These are phyloP conservation scores for Biancaea sappan DNA, from an alignment of 306 rosid species.

Conservation along the genomic window DNA sequence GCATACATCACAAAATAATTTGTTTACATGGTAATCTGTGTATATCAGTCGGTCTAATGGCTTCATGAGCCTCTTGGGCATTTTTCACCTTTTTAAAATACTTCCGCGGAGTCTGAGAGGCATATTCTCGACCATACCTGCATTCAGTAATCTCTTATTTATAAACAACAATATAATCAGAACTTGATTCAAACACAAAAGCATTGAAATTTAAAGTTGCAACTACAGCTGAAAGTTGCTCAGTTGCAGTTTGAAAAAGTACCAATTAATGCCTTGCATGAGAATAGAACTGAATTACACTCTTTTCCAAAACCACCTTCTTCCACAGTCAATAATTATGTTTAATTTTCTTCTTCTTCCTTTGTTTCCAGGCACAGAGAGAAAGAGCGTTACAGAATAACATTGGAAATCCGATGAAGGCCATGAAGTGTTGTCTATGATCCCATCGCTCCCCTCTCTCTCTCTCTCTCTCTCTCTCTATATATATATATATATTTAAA, in stretches of 20 bases:
- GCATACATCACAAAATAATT: conserved; percentile 11
- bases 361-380: background rate
- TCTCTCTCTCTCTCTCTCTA: background rate
- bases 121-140: conserved; percentile 86
- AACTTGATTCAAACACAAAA: conserved; percentile 11
- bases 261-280: background rate
- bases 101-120: conserved; percentile 59
- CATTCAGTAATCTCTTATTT: conserved; percentile 37
- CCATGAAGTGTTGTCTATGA: background rate
- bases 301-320: background rate
- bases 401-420: background rate
- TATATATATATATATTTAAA: too few species aligned
- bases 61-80: conserved; percentile 99
- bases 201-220: conserved; percentile 23
- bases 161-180: conserved; percentile 15
- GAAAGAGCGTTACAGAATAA: background rate
- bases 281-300: conserved; percentile 21
- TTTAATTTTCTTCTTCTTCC: background rate
- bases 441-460: background rate
- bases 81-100: conserved; percentile 93
- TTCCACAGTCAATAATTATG: background rate
- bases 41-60: conserved; percentile 94
- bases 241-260: background rate
- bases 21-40: conserved; percentile 76
- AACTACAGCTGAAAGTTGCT: background rate